Conservation (phyloP, 2,329 filamentous ascomycete species). For the Nannizzia gypsea region DNA sequence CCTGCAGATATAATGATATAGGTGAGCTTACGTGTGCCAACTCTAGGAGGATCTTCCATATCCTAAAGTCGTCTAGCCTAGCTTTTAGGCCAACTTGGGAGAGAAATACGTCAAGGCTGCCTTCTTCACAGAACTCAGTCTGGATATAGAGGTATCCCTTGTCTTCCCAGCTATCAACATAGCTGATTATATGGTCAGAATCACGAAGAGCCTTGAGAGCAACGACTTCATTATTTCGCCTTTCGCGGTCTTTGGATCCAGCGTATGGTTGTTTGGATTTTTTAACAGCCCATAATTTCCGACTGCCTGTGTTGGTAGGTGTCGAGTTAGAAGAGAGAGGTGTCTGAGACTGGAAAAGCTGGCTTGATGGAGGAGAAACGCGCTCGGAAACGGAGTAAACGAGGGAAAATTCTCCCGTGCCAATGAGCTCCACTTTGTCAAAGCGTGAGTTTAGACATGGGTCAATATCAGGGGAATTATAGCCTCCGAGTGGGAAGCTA, state of each 20-base stretch:
- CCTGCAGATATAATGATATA: background rate
- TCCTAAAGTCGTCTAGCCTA: constrained; percentile 87
- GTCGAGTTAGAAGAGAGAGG: constrained; percentile 30
- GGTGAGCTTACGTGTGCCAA: constrained; percentile 56
- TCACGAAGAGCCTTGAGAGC: constrained; percentile 65
- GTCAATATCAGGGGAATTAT: constrained; percentile 63
- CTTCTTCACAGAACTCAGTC: constrained; percentile 92
- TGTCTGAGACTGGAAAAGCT: constrained; percentile 18
- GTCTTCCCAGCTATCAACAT: constrained; percentile 79
- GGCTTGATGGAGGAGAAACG: constrained; percentile 7
- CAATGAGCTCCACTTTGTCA: constrained; percentile 65
- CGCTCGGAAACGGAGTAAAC: constrained; percentile 49
- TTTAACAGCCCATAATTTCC: constrained; percentile 78
- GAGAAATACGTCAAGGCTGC: constrained; percentile 77
- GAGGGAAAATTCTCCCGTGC: constrained; percentile 83
- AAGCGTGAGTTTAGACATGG: constrained; percentile 63
- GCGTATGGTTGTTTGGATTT: constrained; percentile 73
- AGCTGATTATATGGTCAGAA: constrained; percentile 74
- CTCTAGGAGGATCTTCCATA: constrained; percentile 95
- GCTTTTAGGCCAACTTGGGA: constrained; percentile 71
- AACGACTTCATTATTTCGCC: constrained; percentile 72
- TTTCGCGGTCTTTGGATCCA: constrained; percentile 66
- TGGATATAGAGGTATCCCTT: constrained; percentile 85
- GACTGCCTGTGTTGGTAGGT: constrained; percentile 40
- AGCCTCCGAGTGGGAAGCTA: constrained; percentile 57